phyloP scores from a whole-genome alignment of 1,284 basidiomycete genomes.

The Xerocomus nothofagi region DNA sequence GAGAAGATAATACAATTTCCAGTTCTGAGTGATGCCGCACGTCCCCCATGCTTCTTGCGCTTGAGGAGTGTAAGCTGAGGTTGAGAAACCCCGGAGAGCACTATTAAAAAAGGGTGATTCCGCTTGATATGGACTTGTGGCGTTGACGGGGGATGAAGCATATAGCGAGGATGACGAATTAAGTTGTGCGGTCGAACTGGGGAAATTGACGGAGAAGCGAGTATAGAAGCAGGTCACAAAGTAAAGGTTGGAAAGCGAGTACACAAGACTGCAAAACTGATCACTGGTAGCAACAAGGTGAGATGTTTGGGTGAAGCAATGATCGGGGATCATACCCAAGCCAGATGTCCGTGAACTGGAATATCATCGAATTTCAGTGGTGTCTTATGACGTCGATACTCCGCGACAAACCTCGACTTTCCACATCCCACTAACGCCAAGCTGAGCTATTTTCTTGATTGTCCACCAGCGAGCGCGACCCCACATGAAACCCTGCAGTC shows the following conservation, averaged over 20 bases:
- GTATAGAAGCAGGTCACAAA: slow-evolving; percentile 75
- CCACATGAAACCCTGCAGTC: slow-evolving; percentile 25
- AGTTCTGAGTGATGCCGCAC: slow-evolving; percentile 35
- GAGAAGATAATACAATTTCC: slow-evolving; percentile 62
- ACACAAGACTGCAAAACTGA: slow-evolving; percentile 78
- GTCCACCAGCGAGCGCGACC: slow-evolving; percentile 73
- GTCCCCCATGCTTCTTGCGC: slow-evolving; percentile 18
- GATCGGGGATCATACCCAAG: slow-evolving; percentile 54
- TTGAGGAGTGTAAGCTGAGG: slow-evolving; percentile 9
- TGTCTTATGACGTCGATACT: background rate
- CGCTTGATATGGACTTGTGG: background rate
- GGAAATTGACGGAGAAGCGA: background rate
- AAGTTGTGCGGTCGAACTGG: background rate
- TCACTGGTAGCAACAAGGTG: slow-evolving; percentile 52
- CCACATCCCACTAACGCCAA: slow-evolving; percentile 69
- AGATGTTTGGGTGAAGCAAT: slow-evolving; percentile 22
- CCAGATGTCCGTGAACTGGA: slow-evolving; percentile 79
- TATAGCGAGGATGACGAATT: background rate
- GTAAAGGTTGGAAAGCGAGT: slow-evolving; percentile 72
- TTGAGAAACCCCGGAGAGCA: background rate
- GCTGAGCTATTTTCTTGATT: slow-evolving; percentile 57
- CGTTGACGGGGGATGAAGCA: background rate
- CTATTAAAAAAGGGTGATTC: background rate
- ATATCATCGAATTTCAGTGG: background rate
- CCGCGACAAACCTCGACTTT: slow-evolving; percentile 65